Base-by-base conservation (phyloP, 106 monocot species). In the Hemerocallis citrina region DNA sequence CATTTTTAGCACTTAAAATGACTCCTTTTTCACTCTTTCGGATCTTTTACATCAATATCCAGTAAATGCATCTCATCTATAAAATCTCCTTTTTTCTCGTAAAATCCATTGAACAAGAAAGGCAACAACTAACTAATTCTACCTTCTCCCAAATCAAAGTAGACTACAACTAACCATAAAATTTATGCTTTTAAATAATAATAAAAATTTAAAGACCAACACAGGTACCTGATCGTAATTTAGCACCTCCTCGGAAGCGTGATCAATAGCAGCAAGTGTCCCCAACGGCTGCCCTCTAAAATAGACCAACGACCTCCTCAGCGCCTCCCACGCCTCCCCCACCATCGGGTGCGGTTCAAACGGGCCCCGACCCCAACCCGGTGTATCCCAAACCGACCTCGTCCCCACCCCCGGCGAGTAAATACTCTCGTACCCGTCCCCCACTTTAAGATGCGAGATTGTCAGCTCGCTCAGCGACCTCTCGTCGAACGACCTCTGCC, bases 181-280 rank as follows among this genome's bases (percentile, higher is more conserved):
- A n/a, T n/a, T n/a, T n/a, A n/a, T n/a, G n/a, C n/a, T n/a, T n/a
- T n/a, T n/a, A n/a, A n/a, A n/a, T n/a, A n/a, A n/a, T n/a, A n/a
- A n/a, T n/a, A n/a, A n/a, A 60, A 23, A 23, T 60, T 37, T 25
- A n/a, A n/a, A n/a, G n/a, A n/a, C n/a, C n/a, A n/a, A n/a, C n/a
- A n/a, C n/a, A n/a, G n/a, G n/a, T 55, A 93, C 94, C 94, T 89
- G 94, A 69, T 95, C 94, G 46, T 95, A 95, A 76, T 95, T 95
- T 15, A 95, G 74, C 65, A 95, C 86, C 59, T 89, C 89, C 64
- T 95, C 94, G 4, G 85, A 85, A 35, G 85, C 75, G 23, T 89
- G 83, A 70, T 95, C 89, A 46, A 65, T 52, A 31, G 94, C 94
- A 7, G 94, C 94, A 31, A 95, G 73, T 7, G 94, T 95, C 57